These are phyloP conservation scores for Tulasnella sp. DNA, from an alignment of 768 basidiomycete species.

Conservation along the genomic window DNA sequence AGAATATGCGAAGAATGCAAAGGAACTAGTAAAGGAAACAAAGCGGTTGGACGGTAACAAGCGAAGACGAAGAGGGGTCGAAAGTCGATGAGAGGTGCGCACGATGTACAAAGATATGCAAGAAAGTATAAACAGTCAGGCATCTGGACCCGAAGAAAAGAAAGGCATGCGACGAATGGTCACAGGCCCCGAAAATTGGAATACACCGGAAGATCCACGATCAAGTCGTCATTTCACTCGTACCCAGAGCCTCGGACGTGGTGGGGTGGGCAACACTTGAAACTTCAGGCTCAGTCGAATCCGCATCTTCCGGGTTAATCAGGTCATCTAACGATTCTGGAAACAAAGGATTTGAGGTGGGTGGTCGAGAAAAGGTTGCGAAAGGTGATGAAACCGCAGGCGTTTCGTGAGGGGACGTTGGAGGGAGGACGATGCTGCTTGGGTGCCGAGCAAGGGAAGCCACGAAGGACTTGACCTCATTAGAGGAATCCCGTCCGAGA, in stretches of 20 bases:
- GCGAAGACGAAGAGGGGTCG: background rate
- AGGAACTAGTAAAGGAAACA: background rate
- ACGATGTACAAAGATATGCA: background rate
- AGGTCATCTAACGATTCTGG: slow-evolving; percentile 8
- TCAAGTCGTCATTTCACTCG: background rate
- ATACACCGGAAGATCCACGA: background rate
- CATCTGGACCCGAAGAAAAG: background rate
- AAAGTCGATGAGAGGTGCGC: slow-evolving; percentile 1
- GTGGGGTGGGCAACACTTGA: background rate
- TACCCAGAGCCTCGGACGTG: background rate
- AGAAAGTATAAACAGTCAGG: slow-evolving; percentile 3
- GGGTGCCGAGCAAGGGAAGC: background rate
- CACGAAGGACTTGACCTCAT: slow-evolving; percentile 15
- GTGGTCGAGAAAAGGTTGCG: slow-evolving; percentile 14
- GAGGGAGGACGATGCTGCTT: background rate
- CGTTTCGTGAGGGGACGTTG: background rate
- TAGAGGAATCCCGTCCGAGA: slow-evolving; percentile 12
- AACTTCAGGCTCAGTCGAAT: background rate
- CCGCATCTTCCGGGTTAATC: background rate
- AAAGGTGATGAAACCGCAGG: slow-evolving; percentile 4
- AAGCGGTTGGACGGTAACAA: background rate
- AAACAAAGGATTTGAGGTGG: background rate
- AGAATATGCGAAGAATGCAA: slow-evolving; percentile 3
- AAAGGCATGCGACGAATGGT: background rate
- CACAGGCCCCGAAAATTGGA: background rate